Percentiles rank a stretch among this genome's conserved stretches.
phyloP scores from a whole-genome alignment of 768 basidiomycete genomes.

The Leccinum fibrillosum region DNA sequence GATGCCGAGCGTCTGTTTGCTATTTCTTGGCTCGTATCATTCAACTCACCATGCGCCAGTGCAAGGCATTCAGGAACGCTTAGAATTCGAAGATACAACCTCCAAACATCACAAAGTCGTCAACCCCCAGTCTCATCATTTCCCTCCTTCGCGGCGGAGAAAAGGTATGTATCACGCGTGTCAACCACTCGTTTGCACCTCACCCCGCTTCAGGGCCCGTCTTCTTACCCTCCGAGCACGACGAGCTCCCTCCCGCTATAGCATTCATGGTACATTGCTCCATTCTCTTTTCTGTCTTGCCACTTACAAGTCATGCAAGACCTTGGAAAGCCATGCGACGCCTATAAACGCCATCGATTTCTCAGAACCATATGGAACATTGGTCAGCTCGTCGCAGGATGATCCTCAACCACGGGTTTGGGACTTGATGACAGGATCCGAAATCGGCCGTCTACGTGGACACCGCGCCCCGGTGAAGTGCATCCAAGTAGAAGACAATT shows the following conservation, averaged over 20 bases:
- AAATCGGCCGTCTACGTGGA: constrained; percentile 81
- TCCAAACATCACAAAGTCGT: constrained; percentile 25
- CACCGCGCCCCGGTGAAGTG: constrained; percentile 82
- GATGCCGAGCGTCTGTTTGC: constrained; percentile 82
- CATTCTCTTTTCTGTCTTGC: neutral
- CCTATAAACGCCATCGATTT: constrained; percentile 91
- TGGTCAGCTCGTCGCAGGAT: constrained; percentile 84
- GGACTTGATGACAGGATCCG: constrained; percentile 89
- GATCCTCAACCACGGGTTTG: constrained; percentile 89
- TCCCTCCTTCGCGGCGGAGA: constrained; percentile 32
- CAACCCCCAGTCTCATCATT: constrained; percentile 9
- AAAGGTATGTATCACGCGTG: constrained; percentile 19
- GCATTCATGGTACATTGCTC: constrained; percentile 83
- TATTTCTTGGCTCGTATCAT: neutral
- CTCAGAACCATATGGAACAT: constrained; percentile 92
- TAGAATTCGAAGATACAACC: constrained; percentile 62
- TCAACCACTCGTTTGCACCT: neutral
- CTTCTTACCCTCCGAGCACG: constrained; percentile 96
- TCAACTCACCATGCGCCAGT: constrained; percentile 44
- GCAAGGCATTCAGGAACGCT: constrained; percentile 83
- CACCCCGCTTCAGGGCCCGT: constrained; percentile 63
- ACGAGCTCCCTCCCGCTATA: constrained; percentile 88
- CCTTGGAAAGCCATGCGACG: constrained; percentile 74
- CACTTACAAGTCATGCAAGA: constrained; percentile 44
- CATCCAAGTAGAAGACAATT: constrained; percentile 86